phyloP scores from a whole-genome alignment of 2,329 filamentous ascomycete species.

The Dactylonectria macrodidyma region DNA sequence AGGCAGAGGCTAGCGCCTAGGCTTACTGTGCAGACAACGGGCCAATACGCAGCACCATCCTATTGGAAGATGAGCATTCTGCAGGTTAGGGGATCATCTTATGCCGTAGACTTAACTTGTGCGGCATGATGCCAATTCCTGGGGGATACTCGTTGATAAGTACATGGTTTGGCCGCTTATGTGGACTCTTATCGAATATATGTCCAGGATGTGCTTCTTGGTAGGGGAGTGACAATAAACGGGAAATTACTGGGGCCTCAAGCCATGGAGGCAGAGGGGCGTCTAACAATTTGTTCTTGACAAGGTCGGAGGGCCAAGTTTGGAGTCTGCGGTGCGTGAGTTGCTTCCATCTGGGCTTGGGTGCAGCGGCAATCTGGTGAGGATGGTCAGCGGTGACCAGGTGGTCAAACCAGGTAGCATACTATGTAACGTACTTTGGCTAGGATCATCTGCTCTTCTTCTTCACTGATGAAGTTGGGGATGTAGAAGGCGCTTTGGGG shows the following conservation, averaged over 20 bases:
- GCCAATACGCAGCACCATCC: conserved; percentile 89
- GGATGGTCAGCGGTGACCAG: conserved; percentile 34
- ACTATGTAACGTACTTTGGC: conserved; percentile 70
- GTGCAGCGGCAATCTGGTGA: conserved; percentile 70
- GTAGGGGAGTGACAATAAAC: conserved; percentile 66
- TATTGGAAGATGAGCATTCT: conserved; percentile 54
- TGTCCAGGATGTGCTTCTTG: conserved; percentile 51
- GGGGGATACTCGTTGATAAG: conserved; percentile 93
- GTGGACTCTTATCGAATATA: conserved; percentile 77
- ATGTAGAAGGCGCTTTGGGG: conserved; percentile 86
- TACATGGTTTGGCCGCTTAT: conserved; percentile 87
- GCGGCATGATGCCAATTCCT: conserved; percentile 95
- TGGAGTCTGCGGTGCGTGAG: conserved; percentile 92
- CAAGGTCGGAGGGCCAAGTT: conserved; percentile 89
- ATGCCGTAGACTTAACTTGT: conserved; percentile 71
- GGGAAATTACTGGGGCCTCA: conserved; percentile 76
- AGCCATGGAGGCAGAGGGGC: conserved; percentile 84
- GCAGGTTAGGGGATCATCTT: conserved; percentile 23
- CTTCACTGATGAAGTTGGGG: conserved; percentile 82
- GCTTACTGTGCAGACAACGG: conserved; percentile 92
- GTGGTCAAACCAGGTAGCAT: conserved; percentile 37
- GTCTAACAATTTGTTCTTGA: conserved; percentile 82
- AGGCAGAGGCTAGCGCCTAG: conserved; percentile 84
- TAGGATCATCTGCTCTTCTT: conserved; percentile 81
- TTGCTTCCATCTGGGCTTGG: conserved; percentile 86